Evolutionary conservation across 352 stramenopile genomes (phyloP).

Genomic region (Blastocystis sp.): DNA sequence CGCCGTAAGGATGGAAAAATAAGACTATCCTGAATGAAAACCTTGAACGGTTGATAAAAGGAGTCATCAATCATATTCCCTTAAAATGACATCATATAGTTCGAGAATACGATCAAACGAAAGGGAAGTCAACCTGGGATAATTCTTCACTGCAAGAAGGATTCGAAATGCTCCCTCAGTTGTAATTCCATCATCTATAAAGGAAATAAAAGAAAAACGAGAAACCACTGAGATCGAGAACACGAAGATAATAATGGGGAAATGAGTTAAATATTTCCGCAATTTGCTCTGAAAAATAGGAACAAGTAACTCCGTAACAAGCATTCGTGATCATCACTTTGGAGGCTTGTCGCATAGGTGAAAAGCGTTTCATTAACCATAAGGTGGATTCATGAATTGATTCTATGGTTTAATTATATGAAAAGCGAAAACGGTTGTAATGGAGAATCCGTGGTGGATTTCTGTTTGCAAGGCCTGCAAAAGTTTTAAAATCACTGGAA

Average conservation of each 20-base stretch:
- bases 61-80: slow-evolving; percentile 25
- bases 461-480: not conserved
- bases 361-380: not conserved
- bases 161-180: slow-evolving; percentile 31
- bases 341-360: slow-evolving; percentile 13
- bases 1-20: slow-evolving; percentile 20
- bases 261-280: not conserved
- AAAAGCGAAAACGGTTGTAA: not conserved
- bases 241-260: slow-evolving; percentile 29
- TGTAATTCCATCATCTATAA: slow-evolving; percentile 29
- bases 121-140: slow-evolving; percentile 19
- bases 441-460: not conserved
- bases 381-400: not conserved
- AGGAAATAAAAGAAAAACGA: not conserved
- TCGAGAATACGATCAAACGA: not conserved
- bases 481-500: not conserved
- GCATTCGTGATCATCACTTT: not conserved
- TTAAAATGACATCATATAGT: not conserved
- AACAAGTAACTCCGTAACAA: not conserved
- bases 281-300: not conserved
- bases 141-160: slow-evolving; percentile 39
- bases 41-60: slow-evolving; percentile 21
- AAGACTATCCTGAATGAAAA: slow-evolving; percentile 54
- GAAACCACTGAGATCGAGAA: not conserved
- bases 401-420: not conserved